Percentiles rank a stretch among this genome's conserved stretches.
These are phyloP conservation scores for Artemisia argyi DNA, from an alignment of 129 eudicot species.

Conservation along the genomic window DNA sequence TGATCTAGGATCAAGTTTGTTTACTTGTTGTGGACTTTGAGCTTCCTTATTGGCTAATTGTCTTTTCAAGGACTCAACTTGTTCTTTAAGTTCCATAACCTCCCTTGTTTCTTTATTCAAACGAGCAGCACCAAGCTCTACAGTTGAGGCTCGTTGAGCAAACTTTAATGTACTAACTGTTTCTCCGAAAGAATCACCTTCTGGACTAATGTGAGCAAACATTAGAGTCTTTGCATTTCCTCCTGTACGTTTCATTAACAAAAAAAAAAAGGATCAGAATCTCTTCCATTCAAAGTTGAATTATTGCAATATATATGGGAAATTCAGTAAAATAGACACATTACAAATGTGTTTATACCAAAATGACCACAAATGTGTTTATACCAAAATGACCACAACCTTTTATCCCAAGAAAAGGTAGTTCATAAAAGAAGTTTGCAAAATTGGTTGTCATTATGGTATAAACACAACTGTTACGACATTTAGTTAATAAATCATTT, in stretches of 20 bases:
- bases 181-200: conserved; percentile 67
- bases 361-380: too few species aligned
- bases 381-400: too few species aligned
- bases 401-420: too few species aligned
- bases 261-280: conserved; percentile 11
- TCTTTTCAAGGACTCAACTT: conserved; percentile 72
- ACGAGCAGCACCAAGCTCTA: conserved; percentile 90
- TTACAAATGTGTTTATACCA: too few species aligned
- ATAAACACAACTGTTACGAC: too few species aligned
- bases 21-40: conserved; percentile 31
- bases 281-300: not conserved
- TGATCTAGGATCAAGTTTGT: conserved; percentile 36
- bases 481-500: too few species aligned
- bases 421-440: too few species aligned
- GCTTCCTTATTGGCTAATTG: conserved; percentile 51
- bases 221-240: conserved; percentile 80
- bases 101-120: conserved; percentile 72
- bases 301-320: too few species aligned
- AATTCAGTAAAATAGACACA: too few species aligned
- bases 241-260: conserved; percentile 41
- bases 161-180: conserved; percentile 80
- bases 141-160: conserved; percentile 82
- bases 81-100: conserved; percentile 71
- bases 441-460: too few species aligned
- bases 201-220: conserved; percentile 94